phyloP scores from a whole-genome alignment of 2,329 filamentous ascomycete genomes.

The Emericellopsis atlantica region DNA sequence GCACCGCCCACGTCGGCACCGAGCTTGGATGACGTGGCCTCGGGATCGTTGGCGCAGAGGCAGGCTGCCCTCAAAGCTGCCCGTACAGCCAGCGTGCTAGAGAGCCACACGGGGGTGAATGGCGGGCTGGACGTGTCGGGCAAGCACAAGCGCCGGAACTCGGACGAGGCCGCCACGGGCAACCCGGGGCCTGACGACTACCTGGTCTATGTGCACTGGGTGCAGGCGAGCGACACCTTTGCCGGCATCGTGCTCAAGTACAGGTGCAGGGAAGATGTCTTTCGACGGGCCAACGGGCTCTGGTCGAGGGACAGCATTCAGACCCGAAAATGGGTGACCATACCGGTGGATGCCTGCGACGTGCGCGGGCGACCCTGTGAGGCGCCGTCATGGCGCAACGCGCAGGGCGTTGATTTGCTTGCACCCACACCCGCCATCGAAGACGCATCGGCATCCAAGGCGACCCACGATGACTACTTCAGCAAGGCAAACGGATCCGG shows the following conservation, averaged over 20 bases:
- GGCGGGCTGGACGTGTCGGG: slow-evolving; percentile 42
- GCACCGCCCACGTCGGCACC: slow-evolving; percentile 26
- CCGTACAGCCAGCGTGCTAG: slow-evolving; percentile 45
- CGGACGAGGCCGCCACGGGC: slow-evolving; percentile 46
- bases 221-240: slow-evolving; percentile 73
- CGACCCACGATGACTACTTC: slow-evolving; percentile 27
- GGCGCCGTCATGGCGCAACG: slow-evolving; percentile 28
- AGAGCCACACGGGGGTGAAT: slow-evolving; percentile 48
- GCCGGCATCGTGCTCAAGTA: slow-evolving; percentile 86
- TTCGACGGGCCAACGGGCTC: slow-evolving; percentile 81
- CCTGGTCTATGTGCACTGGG: slow-evolving; percentile 81
- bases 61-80: slow-evolving; percentile 42
- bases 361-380: slow-evolving; percentile 62
- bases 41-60: slow-evolving; percentile 38
- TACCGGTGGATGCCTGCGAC: slow-evolving; percentile 84
- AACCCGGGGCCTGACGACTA: slow-evolving; percentile 35
- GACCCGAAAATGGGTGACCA: slow-evolving; percentile 62
- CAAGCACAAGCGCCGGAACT: slow-evolving; percentile 53
- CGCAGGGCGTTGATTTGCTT: slow-evolving; percentile 35
- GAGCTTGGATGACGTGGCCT: slow-evolving; percentile 34
- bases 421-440: slow-evolving; percentile 30
- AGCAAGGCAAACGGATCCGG: slow-evolving; percentile 18
- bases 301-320: slow-evolving; percentile 93
- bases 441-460: slow-evolving; percentile 8
- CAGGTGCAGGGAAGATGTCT: slow-evolving; percentile 69